phyloP scores from a whole-genome alignment of 2,329 filamentous ascomycete genomes.

The Bipolaris victoriae region DNA sequence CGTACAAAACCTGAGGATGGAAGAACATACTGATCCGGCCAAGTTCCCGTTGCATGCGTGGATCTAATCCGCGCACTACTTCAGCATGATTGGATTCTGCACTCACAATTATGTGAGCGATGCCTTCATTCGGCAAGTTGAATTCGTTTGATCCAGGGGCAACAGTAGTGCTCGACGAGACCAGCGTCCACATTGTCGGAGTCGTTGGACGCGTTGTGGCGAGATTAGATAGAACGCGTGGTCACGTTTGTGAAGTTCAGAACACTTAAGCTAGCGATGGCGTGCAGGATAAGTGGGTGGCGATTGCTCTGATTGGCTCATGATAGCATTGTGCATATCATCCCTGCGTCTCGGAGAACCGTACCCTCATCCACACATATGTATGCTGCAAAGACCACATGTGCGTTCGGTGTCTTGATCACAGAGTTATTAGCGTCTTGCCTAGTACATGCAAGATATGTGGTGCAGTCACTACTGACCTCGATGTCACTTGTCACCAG shows the following conservation, averaged over 20 bases:
- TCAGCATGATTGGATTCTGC: not conserved
- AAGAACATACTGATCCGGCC: slow-evolving; percentile 27
- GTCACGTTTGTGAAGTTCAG: slow-evolving; percentile 19
- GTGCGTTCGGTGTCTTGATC: not conserved
- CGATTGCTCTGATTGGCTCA: slow-evolving; percentile 3
- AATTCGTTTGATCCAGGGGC: slow-evolving; percentile 2
- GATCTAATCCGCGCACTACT: slow-evolving; percentile 4
- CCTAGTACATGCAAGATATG: not conserved
- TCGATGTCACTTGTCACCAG: slow-evolving; percentile 1
- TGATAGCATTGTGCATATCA: not conserved
- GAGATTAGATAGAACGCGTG: slow-evolving; percentile 21
- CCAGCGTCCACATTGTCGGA: slow-evolving; percentile 27
- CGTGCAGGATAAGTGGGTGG: slow-evolving; percentile 18
- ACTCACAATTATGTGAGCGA: slow-evolving; percentile 11
- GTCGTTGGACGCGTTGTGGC: slow-evolving; percentile 27
- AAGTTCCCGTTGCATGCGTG: slow-evolving; percentile 15
- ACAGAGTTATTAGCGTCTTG: not conserved
- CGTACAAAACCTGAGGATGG: not conserved
- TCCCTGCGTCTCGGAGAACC: not conserved
- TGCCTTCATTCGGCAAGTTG: slow-evolving; percentile 9
- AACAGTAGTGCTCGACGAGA: not conserved
- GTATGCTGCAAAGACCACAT: not conserved
- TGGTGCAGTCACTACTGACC: not conserved
- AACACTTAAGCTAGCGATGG: slow-evolving; percentile 16
- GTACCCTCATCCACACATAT: not conserved